Base-by-base conservation (phyloP, 164 flowering plant species). In the Nelumbo lutea region DNA sequence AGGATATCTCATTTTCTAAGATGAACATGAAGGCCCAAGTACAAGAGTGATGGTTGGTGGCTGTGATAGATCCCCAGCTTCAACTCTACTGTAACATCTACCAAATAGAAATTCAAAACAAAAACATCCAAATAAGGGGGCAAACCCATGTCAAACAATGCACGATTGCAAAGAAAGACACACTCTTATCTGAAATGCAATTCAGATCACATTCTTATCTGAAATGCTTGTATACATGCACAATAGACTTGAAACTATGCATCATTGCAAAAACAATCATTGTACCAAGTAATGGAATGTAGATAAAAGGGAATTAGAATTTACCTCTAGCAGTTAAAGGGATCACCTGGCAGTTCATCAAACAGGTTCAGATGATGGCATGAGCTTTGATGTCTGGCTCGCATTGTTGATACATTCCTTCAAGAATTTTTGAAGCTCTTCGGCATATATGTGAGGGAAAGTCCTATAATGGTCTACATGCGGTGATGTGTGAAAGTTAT, bases 391-490 rank as follows among this genome's bases (percentile, higher is more conserved):
- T n/a, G 57, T 66, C 70, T 57, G 67, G 59, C 61, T 72, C 3
- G 50, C 73, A 8, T 56, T 8, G 1, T 78, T 63, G 59, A 85
- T 76, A 80, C 91, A 87, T 46, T 81, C 83, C 39, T 81, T 73
- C 82, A 90, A 70, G 69, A 94, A 94, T 38, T 73, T 75, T 50
- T 79, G 68, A 5, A 95, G 77, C 74, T 78, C 70, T 10, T 84
- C 76, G 2, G 85, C 44, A 71, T 92, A 95, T 27, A 76, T 40
- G 67, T 72, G 68, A n/a, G 96, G 96, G 77, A 84, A 92, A 66
- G 76, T 86, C 77, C 99, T 76, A 71, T 76, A 92, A 82, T 95
- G 99, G 62, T 95, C 99, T 14, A 92, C 99, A 68, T 95, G 99
- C 2, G 99, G 96, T 10, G 99, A 92, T 5, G 89, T 76, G 1